Evolutionary conservation across 2,329 filamentous ascomycete genomes (phyloP), one percentile per base, ranked within the genome.

Genomic region (Trichoderma sp.): DNA sequence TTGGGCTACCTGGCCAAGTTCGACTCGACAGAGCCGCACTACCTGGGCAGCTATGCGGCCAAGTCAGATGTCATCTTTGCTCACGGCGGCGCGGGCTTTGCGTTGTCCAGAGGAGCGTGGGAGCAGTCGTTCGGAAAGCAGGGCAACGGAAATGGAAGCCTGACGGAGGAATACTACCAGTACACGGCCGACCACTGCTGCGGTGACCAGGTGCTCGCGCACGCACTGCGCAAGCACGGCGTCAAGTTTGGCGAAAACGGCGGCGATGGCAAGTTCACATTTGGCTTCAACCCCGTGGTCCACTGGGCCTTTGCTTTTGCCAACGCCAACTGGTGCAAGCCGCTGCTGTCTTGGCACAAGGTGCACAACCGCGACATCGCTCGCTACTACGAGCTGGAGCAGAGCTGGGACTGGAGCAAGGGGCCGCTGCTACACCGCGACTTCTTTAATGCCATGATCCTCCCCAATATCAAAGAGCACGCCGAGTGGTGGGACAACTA

Each of bases 401-500:
- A 71, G 50, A 43, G 50, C 17, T 77, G 76, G 76, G 74, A 77
- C 65, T 76, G 74, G 53, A 68, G 74, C 74, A 74, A 50, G 34
- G 34, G 34, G 2, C 76, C 76, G 7, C 70, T 77, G 3, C 70
- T 76, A 28, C 72, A 77, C 61, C 68, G 73, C 11, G 76, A 77
- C 64, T 77, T 77, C 63, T 77, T 77, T 67, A 58, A 36, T 6
- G 59, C 73, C 5, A 74, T 74, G 62, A 74, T 77, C 47, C 73
- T 75, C 1, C 73, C 74, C 7, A 71, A 53, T 28, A 73, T 77
- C 47, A 69, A 75, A 20, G 55, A 73, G 30, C 67, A 59, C 26
- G 55, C 58, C 8, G 66, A 77, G 58, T 77, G 76, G 76, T 77
- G 76, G 76, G 75, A 77, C 50, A 77, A 77, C 65, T 72, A 72